phyloP scores from a whole-genome alignment of 148 eudicot genomes.

The Persicaria tinctoria region DNA sequence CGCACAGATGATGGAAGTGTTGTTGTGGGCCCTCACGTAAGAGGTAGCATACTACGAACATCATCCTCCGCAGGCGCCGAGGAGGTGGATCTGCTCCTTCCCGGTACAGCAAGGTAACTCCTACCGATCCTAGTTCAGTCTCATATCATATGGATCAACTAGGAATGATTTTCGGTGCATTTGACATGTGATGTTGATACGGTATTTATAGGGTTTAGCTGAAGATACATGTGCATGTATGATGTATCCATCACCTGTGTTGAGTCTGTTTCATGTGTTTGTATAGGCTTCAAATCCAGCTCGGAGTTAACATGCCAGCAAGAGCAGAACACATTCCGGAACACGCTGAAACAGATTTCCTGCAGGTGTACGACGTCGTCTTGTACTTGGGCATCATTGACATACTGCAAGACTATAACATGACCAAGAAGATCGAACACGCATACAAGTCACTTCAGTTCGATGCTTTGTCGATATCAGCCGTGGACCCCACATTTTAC shows the following conservation, averaged over 20 bases:
- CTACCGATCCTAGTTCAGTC: no score
- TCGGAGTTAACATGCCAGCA: constrained; percentile 98
- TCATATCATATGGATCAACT: no score
- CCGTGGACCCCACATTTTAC: constrained; percentile 86
- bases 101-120: constrained; percentile 83
- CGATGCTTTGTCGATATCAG: constrained; percentile 85
- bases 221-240: no score
- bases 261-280: neutral
- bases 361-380: constrained; percentile 80
- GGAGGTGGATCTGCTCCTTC: constrained; percentile 98
- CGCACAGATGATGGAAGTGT: constrained; percentile 55
- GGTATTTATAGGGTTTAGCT: no score
- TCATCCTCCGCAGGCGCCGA: constrained; percentile 76
- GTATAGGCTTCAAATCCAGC: constrained; percentile 84
- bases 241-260: no score
- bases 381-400: constrained; percentile 90
- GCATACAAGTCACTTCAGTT: constrained; percentile 87
- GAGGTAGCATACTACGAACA: constrained; percentile 80
- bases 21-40: constrained; percentile 71
- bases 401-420: constrained; percentile 87
- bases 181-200: no score
- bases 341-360: constrained; percentile 24
- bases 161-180: no score
- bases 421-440: constrained; percentile 79
- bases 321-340: constrained; percentile 72